Percentiles rank a stretch among this genome's conserved stretches.
Conservation (phyloP, 148 eudicot genomes). For the Rhododendron kiyosumense region DNA sequence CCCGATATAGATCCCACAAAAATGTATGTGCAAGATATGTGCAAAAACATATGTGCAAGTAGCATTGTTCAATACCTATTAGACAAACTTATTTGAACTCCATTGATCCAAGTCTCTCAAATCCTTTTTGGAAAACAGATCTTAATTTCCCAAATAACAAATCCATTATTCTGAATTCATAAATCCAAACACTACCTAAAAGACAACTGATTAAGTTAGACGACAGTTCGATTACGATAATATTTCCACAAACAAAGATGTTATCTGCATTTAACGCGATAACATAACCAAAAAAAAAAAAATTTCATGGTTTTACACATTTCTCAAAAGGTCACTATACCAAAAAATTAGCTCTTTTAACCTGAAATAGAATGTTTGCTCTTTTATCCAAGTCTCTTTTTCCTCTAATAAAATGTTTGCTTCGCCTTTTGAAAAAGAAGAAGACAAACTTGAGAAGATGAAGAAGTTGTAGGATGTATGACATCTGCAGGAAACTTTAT, state of each 20-base stretch:
- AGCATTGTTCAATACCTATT: neutral
- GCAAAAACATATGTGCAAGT: too few relatives aligned
- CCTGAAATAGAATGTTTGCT: too few relatives aligned
- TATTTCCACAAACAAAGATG: neutral
- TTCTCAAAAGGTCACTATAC: neutral
- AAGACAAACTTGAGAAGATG: neutral
- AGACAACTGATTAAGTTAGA: neutral
- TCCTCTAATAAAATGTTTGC: too few relatives aligned
- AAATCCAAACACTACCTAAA: neutral
- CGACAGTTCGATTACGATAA: neutral
- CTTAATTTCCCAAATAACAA: neutral
- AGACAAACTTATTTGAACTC: neutral
- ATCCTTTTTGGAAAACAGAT: neutral
- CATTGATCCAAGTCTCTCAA: neutral
- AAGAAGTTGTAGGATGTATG: neutral
- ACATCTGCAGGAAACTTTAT: conserved; percentile 15
- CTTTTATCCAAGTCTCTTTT: too few relatives aligned
- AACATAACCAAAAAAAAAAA: neutral
- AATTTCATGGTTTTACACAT: neutral
- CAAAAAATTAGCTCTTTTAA: neutral
- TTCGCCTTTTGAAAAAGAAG: too few relatives aligned
- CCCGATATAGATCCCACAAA: too few relatives aligned
- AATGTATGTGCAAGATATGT: too few relatives aligned
- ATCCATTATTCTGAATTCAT: neutral
- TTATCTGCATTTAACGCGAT: neutral